Percentiles rank a stretch among this genome's conserved stretches.
Evolutionary conservation across 768 basidiomycete genomes (phyloP).

Genomic region (Kwoniella sp.): DNA sequence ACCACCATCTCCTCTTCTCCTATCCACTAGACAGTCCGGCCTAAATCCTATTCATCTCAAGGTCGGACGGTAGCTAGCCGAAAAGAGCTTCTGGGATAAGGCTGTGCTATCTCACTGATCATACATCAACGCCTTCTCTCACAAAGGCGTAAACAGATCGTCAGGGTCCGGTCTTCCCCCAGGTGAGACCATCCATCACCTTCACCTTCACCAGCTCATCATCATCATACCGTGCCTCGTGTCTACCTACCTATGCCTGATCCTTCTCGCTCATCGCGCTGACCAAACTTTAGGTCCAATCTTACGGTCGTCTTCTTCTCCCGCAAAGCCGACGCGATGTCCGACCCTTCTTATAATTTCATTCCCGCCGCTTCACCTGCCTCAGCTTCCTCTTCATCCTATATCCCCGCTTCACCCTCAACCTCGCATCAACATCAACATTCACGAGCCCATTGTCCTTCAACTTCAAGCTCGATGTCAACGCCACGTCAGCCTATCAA

Average conservation of each 20-base stretch:
- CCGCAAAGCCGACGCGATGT: not conserved
- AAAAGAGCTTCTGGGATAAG: no score
- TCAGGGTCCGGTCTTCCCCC: not conserved
- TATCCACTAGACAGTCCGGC: not conserved
- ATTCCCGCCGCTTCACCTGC: not conserved
- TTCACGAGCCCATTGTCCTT: conserved; percentile 6
- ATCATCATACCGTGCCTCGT: not conserved
- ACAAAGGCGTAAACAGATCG: conserved; percentile 9
- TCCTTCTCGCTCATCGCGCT: not conserved
- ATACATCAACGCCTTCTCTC: no score
- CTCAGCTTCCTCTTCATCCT: not conserved
- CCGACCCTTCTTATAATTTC: not conserved
- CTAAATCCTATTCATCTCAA: no score
- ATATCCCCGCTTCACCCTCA: not conserved
- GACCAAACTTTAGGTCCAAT: no score
- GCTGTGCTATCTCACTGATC: no score
- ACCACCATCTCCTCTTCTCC: not conserved
- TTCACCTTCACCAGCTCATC: conserved; percentile 9
- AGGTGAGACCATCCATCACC: not conserved
- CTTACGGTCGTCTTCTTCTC: not conserved
- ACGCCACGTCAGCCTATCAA: conserved; percentile 5
- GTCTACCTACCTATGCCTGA: no score
- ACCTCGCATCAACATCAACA: not conserved
- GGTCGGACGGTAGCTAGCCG: no score
- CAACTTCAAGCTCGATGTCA: not conserved